Conservation (phyloP, 257 asterid genomes). For the Petunia axillaris region DNA sequence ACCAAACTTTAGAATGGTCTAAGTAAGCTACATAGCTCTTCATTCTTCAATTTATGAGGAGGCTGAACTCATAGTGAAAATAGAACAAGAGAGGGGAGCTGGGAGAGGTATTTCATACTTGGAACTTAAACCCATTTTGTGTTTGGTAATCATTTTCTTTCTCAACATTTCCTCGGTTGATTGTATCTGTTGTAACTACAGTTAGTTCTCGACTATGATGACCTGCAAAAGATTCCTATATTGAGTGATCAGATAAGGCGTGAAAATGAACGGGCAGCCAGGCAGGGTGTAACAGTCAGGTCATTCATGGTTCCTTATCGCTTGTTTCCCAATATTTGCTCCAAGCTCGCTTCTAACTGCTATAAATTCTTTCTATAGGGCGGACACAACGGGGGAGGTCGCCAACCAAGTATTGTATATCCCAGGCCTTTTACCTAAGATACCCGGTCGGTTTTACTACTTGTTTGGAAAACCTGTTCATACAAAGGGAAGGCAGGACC, state of each 20-base stretch:
- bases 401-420: slow-evolving; percentile 57
- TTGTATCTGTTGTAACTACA: slow-evolving; percentile 34
- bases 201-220: slow-evolving; percentile 83
- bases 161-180: neutral
- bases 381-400: slow-evolving; percentile 69
- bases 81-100: slow-evolving; percentile 2
- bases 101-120: neutral
- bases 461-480: slow-evolving; percentile 83
- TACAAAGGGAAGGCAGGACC: slow-evolving; percentile 66
- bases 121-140: neutral
- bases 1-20: no score
- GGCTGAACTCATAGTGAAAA: neutral
- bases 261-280: slow-evolving; percentile 41
- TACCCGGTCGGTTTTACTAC: slow-evolving; percentile 88
- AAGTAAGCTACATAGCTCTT: neutral
- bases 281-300: slow-evolving; percentile 49
- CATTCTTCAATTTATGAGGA: neutral
- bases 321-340: neutral
- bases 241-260: slow-evolving; percentile 53
- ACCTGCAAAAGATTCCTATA: slow-evolving; percentile 69
- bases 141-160: neutral
- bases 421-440: slow-evolving; percentile 79
- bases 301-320: neutral
- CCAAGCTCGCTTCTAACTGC: neutral
- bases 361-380: slow-evolving; percentile 39